Percentiles rank a stretch among this genome's conserved stretches.
These are phyloP conservation scores for Corinectria fuckeliana DNA, from an alignment of 2,329 filamentous ascomycete species.

Conservation along the genomic window DNA sequence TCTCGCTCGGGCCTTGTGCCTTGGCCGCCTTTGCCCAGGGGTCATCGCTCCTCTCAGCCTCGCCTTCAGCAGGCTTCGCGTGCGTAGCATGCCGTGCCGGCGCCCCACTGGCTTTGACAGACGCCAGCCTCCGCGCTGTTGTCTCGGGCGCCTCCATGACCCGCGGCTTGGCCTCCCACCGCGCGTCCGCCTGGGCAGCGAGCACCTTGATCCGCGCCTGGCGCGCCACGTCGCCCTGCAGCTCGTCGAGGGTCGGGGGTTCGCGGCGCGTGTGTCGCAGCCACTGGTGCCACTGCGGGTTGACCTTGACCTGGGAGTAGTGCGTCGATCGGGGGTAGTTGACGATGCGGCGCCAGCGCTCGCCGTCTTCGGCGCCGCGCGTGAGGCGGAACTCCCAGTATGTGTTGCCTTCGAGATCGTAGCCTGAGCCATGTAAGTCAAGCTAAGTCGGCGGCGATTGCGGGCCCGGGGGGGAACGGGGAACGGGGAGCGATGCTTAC, in stretches of 20 bases:
- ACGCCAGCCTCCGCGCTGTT: constrained; percentile 27
- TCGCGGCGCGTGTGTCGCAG: constrained; percentile 64
- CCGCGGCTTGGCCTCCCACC: constrained; percentile 67
- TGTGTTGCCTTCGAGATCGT: constrained; percentile 70
- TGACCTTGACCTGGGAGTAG: constrained; percentile 61
- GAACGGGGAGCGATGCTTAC: constrained; percentile 48
- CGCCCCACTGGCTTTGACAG: constrained; percentile 10
- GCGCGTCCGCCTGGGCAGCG: constrained; percentile 66
- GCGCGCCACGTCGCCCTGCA: constrained; percentile 59
- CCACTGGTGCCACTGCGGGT: constrained; percentile 74
- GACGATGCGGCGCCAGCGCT: constrained; percentile 68
- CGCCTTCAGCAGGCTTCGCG: constrained; percentile 8
- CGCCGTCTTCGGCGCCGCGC: constrained; percentile 44
- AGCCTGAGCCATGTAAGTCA: constrained; percentile 52
- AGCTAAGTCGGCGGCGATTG: neutral
- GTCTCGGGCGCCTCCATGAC: constrained; percentile 48
- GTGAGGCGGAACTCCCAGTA: constrained; percentile 71
- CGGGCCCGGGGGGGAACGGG: neutral
- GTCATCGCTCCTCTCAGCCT: constrained; percentile 44
- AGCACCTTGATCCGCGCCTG: constrained; percentile 61
- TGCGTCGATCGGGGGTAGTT: constrained; percentile 62
- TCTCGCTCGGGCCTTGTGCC: constrained; percentile 60
- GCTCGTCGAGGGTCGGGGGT: constrained; percentile 64
- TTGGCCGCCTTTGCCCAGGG: constrained; percentile 64
- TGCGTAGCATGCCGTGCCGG: constrained; percentile 7